phyloP scores from a whole-genome alignment of 1,284 basidiomycete genomes.

The Serendipita sp. region DNA sequence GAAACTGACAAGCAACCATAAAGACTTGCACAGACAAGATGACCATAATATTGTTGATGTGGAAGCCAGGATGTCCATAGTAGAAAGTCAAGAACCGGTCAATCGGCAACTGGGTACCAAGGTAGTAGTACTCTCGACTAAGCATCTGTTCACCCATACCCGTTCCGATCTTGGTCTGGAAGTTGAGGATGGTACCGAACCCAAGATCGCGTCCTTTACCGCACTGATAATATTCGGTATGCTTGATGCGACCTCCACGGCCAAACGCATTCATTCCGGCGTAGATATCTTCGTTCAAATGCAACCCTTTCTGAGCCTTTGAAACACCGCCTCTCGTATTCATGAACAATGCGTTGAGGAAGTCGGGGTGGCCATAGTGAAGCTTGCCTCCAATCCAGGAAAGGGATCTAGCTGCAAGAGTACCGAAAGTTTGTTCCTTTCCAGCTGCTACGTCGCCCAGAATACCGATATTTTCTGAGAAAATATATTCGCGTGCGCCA shows the following conservation, averaged over 20 bases:
- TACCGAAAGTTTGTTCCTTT: conserved; percentile 99
- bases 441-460: conserved; percentile 96
- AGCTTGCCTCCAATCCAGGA: conserved; percentile 98
- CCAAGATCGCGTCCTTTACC: conserved; percentile 98
- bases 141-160: conserved; percentile 99
- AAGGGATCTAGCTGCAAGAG: conserved; percentile 84
- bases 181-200: conserved; percentile 97
- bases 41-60: conserved; percentile 99
- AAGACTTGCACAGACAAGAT: conserved; percentile 90
- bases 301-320: conserved; percentile 96
- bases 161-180: conserved; percentile 98
- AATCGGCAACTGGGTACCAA: conserved; percentile 96
- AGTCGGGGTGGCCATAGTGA: conserved; percentile 98
- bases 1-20: conserved; percentile 60
- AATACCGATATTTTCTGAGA: conserved; percentile 99
- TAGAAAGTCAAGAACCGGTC: conserved; percentile 99
- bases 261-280: conserved; percentile 98
- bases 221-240: conserved; percentile 97
- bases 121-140: conserved; percentile 96
- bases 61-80: conserved; percentile 99
- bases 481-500: conserved; percentile 98
- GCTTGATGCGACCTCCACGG: conserved; percentile 94
- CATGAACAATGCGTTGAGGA: conserved; percentile 97
- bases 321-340: conserved; percentile 95
- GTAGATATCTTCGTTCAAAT: conserved; percentile 98